Conservation (phyloP, 2,329 filamentous ascomycete species). For the Pseudofabraea citricarpa region DNA sequence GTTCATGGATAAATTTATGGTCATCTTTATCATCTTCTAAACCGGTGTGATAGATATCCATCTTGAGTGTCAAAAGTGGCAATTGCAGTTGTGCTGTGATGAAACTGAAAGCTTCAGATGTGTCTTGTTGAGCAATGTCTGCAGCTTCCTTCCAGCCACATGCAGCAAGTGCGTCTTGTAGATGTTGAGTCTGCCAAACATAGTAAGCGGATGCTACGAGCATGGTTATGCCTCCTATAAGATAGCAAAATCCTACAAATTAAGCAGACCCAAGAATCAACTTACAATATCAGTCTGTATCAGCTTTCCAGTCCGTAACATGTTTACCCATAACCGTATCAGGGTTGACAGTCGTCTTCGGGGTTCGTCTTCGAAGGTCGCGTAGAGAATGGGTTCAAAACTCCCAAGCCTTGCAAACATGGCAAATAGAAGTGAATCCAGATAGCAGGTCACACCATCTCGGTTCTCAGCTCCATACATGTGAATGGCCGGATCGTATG, state of each 20-base stretch:
- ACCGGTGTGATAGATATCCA: constrained; percentile 91
- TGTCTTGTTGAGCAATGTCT: constrained; percentile 80
- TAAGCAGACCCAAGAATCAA: no score
- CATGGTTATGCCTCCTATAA: no score
- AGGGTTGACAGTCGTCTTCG: constrained; percentile 71
- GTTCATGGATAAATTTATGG: constrained; percentile 91
- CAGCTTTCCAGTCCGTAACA: constrained; percentile 78
- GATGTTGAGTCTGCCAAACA: constrained; percentile 72
- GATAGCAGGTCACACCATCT: constrained; percentile 84
- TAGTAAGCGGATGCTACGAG: no score
- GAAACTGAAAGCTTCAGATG: constrained; percentile 92
- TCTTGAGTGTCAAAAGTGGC: constrained; percentile 83
- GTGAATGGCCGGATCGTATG: constrained; percentile 65
- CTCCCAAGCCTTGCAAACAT: constrained; percentile 91
- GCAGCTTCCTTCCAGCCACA: constrained; percentile 87
- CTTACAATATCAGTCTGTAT: constrained; percentile 80
- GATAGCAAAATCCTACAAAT: constrained; percentile 9
- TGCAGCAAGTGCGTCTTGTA: constrained; percentile 76
- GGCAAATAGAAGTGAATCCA: constrained; percentile 86
- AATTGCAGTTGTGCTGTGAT: constrained; percentile 86
- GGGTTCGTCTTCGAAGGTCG: constrained; percentile 66
- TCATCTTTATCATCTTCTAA: constrained; percentile 79
- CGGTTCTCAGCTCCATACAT: constrained; percentile 86
- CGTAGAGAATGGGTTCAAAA: constrained; percentile 89
- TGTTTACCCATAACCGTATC: constrained; percentile 87